These are phyloP conservation scores for Heterobasidion occidentale DNA, from an alignment of 1,284 basidiomycete genomes.

Conservation along the genomic window DNA sequence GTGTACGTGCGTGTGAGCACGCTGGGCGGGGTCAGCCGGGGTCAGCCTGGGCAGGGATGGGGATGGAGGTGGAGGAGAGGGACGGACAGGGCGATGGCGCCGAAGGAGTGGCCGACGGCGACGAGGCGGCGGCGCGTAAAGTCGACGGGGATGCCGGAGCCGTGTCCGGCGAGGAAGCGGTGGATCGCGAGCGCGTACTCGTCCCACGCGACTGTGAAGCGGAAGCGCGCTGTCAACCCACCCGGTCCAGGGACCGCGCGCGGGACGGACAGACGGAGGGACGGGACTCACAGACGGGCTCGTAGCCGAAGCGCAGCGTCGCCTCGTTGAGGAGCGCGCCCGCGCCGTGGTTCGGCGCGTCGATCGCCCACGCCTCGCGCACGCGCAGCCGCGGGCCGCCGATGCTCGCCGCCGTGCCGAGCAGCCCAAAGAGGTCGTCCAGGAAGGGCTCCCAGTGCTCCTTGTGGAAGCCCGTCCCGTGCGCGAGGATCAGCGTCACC, in stretches of 20 bases:
- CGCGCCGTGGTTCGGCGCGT: constrained; percentile 49
- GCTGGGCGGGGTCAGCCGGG: constrained; percentile 17
- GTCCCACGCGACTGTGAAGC: constrained; percentile 22
- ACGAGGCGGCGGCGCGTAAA: constrained; percentile 25
- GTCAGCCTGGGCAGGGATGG: too few relatives aligned
- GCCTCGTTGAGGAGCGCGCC: constrained; percentile 41
- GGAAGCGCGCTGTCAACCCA: background rate
- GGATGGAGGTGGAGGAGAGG: background rate
- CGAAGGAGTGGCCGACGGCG: constrained; percentile 33
- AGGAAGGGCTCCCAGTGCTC: constrained; percentile 50
- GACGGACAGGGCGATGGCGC: constrained; percentile 26
- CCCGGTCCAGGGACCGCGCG: background rate
- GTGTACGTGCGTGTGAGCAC: constrained; percentile 30
- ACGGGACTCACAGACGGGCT: constrained; percentile 13
- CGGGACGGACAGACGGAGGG: constrained; percentile 24
- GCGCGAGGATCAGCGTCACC: constrained; percentile 39
- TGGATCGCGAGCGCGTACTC: constrained; percentile 28
- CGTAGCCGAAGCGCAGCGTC: constrained; percentile 31
- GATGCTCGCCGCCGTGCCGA: constrained; percentile 11
- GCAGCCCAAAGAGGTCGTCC: constrained; percentile 32
- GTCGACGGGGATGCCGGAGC: constrained; percentile 24
- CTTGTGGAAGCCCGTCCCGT: constrained; percentile 47
- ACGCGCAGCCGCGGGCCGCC: constrained; percentile 21
- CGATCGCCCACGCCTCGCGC: constrained; percentile 44
- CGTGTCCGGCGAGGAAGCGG: constrained; percentile 23